Evolutionary conservation across 1,139 yeast genomes (phyloP).

Genomic region (Lodderomyces oxycetoniae): DNA sequence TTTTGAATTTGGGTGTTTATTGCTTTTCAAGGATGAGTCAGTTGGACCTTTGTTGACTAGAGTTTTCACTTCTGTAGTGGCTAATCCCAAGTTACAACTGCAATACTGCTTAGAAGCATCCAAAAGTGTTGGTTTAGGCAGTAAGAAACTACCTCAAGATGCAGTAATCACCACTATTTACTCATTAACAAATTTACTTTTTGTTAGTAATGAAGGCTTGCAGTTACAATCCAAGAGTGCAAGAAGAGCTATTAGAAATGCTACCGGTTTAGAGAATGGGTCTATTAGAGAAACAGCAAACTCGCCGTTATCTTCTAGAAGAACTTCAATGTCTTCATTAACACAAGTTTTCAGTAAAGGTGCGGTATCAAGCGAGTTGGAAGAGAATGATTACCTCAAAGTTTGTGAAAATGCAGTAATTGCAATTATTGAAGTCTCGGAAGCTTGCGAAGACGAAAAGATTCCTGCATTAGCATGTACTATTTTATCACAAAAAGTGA

Average conservation of each 20-base stretch:
- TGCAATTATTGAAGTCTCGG: constrained; percentile 69
- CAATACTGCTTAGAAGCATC: constrained; percentile 33
- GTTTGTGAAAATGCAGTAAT: constrained; percentile 61
- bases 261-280: constrained; percentile 6
- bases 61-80: constrained; percentile 46
- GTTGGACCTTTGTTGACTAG: constrained; percentile 47
- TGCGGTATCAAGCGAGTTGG: constrained; percentile 18
- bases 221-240: constrained; percentile 22
- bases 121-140: constrained; percentile 40
- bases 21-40: constrained; percentile 43
- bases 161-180: constrained; percentile 83
- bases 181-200: constrained; percentile 70
- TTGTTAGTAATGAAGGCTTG: constrained; percentile 46
- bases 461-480: constrained; percentile 81
- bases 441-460: constrained; percentile 64
- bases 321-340: constrained; percentile 18
- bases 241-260: constrained; percentile 18
- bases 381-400: constrained; percentile 28
- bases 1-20: constrained; percentile 51
- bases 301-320: constrained; percentile 15
- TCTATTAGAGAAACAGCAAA: constrained; percentile 7
- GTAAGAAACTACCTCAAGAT: constrained; percentile 61
- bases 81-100: constrained; percentile 36
- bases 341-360: constrained; percentile 13
- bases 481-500: constrained; percentile 76